Percentiles rank a stretch among this genome's conserved stretches.
Conservation (phyloP, 2,329 filamentous ascomycete species). For the Fusarium odoratissimum region DNA sequence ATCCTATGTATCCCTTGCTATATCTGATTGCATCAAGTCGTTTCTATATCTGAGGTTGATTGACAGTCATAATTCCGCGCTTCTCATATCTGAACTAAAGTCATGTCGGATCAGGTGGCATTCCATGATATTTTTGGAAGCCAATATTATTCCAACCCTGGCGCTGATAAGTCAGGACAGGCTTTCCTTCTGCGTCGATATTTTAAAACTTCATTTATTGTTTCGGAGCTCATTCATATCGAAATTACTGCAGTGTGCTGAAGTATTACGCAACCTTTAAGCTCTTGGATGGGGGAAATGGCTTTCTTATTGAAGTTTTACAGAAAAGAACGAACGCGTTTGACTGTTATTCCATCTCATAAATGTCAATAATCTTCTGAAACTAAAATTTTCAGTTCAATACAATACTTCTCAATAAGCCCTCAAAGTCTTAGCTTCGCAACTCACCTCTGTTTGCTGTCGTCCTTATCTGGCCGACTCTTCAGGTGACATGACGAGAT, state of each 20-base stretch:
- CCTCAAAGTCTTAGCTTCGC: neutral
- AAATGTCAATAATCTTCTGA: neutral
- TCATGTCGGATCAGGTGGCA: neutral
- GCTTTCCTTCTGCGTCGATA: neutral
- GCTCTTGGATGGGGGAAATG: neutral
- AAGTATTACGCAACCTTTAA: neutral
- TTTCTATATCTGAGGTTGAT: neutral
- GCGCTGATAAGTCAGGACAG: neutral
- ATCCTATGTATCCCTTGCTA: too few relatives aligned
- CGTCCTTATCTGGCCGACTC: neutral
- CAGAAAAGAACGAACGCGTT: neutral
- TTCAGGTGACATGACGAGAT: neutral
- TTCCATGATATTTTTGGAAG: neutral
- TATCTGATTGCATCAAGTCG: too few relatives aligned
- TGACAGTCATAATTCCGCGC: neutral
- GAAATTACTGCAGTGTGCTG: neutral
- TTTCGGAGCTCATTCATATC: neutral
- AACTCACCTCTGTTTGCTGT: neutral
- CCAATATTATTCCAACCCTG: neutral
- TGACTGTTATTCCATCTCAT: neutral
- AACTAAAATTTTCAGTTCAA: neutral
- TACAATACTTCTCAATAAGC: neutral
- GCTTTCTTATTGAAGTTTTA: neutral
- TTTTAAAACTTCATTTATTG: too few relatives aligned
- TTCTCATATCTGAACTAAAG: neutral